A percentile compares a stretch with the other conserved stretches of the same genome.
These are phyloP conservation scores for Globisporangium recalcitrans DNA, from an alignment of 352 stramenopile species.

Conservation along the genomic window DNA sequence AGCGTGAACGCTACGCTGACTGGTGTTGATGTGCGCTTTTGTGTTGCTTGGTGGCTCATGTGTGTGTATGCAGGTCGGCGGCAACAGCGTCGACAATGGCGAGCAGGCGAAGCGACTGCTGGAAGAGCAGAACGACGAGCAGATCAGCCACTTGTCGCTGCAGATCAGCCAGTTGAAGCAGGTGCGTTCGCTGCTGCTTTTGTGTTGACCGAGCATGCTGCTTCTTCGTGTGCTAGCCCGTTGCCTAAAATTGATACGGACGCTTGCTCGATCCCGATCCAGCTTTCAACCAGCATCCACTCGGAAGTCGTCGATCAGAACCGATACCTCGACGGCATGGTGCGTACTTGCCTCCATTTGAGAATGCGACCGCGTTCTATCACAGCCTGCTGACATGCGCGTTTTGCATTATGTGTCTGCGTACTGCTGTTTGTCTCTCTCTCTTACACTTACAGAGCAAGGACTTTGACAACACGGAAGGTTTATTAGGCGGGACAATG, in stretches of 20 bases:
- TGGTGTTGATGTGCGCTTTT: neutral
- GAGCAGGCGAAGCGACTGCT: conserved; percentile 76
- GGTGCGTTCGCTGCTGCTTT: no score
- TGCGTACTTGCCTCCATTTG: conserved; percentile 18
- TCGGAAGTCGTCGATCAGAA: conserved; percentile 80
- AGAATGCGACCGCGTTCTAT: neutral
- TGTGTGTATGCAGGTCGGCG: conserved; percentile 26
- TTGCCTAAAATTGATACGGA: neutral
- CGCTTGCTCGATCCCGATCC: conserved; percentile 1
- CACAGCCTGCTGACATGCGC: neutral
- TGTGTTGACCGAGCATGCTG: no score
- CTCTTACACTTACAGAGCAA: conserved; percentile 65
- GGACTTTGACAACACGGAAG: conserved; percentile 84
- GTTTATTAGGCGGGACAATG: conserved; percentile 79
- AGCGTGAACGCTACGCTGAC: neutral
- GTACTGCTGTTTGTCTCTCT: no score
- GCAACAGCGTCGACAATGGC: conserved; percentile 40
- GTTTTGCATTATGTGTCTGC: neutral
- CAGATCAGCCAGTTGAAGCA: conserved; percentile 85
- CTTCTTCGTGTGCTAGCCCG: neutral
- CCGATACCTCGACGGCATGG: conserved; percentile 76
- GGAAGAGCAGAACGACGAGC: conserved; percentile 85
- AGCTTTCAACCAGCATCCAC: conserved; percentile 80
- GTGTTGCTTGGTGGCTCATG: neutral
- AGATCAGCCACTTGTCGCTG: conserved; percentile 84